A percentile compares a stretch with the other conserved stretches of the same genome.
Conservation (phyloP, 768 basidiomycete genomes). For the Hypsizygus marmoreus region DNA sequence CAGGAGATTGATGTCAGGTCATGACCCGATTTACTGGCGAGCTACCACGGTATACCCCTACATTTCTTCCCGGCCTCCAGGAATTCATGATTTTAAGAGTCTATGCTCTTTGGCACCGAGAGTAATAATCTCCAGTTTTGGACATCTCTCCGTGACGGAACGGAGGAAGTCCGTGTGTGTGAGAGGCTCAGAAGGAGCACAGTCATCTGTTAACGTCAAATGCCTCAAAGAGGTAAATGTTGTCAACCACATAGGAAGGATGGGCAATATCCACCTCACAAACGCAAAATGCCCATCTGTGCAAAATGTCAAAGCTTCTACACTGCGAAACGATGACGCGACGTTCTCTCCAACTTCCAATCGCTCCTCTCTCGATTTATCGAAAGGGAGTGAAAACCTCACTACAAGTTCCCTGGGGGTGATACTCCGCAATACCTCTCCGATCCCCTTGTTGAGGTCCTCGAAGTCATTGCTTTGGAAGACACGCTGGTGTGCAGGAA, state of each 20-base stretch:
- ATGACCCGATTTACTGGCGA: too few species aligned
- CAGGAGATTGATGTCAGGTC: too few species aligned
- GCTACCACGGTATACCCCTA: too few species aligned
- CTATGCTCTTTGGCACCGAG: conserved; percentile 13
- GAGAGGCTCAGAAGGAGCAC: conserved; percentile 8
- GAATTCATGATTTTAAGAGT: too few species aligned
- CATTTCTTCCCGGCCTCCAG: too few species aligned
- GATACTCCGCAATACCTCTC: background rate
- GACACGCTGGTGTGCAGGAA: conserved; percentile 21
- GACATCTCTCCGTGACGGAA: conserved; percentile 13
- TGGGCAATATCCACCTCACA: conserved; percentile 19
- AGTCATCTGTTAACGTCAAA: conserved; percentile 18
- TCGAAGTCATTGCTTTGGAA: conserved; percentile 18
- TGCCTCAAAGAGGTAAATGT: conserved; percentile 17
- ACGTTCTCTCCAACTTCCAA: background rate
- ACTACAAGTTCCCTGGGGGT: conserved; percentile 12
- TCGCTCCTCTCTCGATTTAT: background rate
- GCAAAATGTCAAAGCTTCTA: conserved; percentile 15
- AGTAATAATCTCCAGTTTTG: conserved; percentile 5
- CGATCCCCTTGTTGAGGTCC: conserved; percentile 13
- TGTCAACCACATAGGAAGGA: conserved; percentile 21
- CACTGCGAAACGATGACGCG: background rate
- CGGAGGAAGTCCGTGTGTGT: background rate
- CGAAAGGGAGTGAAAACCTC: conserved; percentile 18
- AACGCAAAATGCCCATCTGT: conserved; percentile 24